phyloP scores from a whole-genome alignment of 805 yeast species.

The Starmerella kuoi region DNA sequence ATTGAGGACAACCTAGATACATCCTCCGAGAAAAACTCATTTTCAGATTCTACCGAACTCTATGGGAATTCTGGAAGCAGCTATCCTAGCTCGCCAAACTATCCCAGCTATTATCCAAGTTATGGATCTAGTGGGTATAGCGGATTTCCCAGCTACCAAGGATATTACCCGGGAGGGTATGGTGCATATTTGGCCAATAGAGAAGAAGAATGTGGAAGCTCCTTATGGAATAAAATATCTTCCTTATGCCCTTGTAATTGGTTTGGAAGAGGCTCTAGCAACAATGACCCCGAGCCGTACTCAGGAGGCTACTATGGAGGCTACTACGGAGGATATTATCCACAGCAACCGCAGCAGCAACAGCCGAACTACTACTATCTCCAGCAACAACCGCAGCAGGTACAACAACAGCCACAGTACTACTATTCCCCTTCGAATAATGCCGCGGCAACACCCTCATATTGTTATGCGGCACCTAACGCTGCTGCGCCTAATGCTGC shows the following conservation, averaged over 20 bases:
- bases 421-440: neutral
- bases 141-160: too few species aligned
- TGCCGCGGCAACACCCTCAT: neutral
- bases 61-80: too few species aligned
- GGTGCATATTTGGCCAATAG: too few species aligned
- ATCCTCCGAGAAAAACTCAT: too few species aligned
- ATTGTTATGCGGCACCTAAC: neutral
- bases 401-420: slow-evolving; percentile 5
- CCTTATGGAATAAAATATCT: neutral
- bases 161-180: too few species aligned
- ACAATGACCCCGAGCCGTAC: neutral
- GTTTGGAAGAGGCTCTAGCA: neutral
- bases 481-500: neutral
- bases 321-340: neutral
- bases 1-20: too few species aligned
- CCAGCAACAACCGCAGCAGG: slow-evolving; percentile 2
- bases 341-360: slow-evolving; percentile 4
- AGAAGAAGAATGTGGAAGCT: neutral
- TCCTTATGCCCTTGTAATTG: neutral
- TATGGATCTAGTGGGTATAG: too few species aligned
- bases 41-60: too few species aligned
- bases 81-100: too few species aligned
- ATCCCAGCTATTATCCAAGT: too few species aligned
- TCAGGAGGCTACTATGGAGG: neutral
- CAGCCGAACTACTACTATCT: slow-evolving; percentile 2